Evolutionary conservation across 2,329 filamentous ascomycete species (phyloP).

Genomic region (Arthrinium puccinioides): DNA sequence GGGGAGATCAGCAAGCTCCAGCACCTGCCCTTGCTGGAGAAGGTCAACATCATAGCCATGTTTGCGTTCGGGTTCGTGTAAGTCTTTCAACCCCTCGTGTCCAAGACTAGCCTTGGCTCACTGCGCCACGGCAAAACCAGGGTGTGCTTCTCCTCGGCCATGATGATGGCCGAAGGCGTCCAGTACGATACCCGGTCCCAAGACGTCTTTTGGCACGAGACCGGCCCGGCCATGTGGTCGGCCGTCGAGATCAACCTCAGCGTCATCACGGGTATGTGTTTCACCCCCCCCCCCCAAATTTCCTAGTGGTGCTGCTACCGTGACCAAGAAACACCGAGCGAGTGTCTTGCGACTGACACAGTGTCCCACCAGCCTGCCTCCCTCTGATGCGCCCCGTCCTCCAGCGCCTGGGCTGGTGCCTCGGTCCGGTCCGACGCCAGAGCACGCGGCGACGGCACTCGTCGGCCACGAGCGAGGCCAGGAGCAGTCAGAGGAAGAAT

Average conservation of each 20-base stretch:
- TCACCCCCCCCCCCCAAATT: background rate
- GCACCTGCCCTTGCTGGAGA: background rate
- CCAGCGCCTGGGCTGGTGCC: conserved; percentile 1
- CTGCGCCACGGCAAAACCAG: too few relatives aligned
- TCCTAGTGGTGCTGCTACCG: background rate
- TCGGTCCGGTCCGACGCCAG: too few relatives aligned
- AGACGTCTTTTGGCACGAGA: conserved; percentile 5
- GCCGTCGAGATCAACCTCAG: conserved; percentile 5
- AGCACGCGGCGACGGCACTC: too few relatives aligned
- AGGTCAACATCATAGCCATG: background rate
- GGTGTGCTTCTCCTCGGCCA: conserved; percentile 2
- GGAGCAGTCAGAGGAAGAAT: too few relatives aligned
- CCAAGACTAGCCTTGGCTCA: too few relatives aligned
- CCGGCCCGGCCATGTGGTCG: conserved; percentile 2
- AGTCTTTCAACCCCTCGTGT: background rate
- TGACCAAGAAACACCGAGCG: background rate
- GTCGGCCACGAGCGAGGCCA: too few relatives aligned
- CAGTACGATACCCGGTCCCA: background rate
- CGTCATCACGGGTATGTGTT: conserved; percentile 2
- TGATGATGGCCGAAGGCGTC: conserved; percentile 1
- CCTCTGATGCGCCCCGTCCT: conserved; percentile 3
- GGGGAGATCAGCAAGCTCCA: conserved; percentile 1
- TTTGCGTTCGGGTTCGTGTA: conserved; percentile 3
- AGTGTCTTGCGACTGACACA: background rate
- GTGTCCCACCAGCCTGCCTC: background rate